Percentiles rank a stretch among this genome's conserved stretches.
Conservation (phyloP, 176 grass and related monocot species). For the Phyllostachys edulis region DNA sequence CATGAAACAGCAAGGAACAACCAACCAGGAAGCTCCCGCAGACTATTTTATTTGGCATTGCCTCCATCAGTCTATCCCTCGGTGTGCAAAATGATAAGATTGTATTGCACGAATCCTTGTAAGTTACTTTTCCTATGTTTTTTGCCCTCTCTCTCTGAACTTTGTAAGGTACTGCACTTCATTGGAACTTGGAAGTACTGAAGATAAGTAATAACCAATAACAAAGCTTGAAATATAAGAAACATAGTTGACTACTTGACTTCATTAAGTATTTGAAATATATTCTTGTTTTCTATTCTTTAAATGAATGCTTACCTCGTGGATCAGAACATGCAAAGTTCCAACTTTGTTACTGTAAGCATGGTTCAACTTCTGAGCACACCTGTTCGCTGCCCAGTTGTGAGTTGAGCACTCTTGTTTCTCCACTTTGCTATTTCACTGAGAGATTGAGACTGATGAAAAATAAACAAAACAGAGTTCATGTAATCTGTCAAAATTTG, state of each 20-base stretch:
- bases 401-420: neutral
- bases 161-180: neutral
- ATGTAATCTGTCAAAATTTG: neutral
- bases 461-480: neutral
- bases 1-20: constrained; percentile 59
- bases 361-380: neutral
- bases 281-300: neutral
- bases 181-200: constrained; percentile 14
- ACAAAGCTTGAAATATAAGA: neutral
- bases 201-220: neutral
- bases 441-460: neutral
- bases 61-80: constrained; percentile 91
- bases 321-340: neutral
- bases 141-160: neutral
- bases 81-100: constrained; percentile 95
- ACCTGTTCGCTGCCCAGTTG: neutral
- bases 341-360: neutral
- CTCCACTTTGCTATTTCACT: constrained; percentile 1
- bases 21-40: constrained; percentile 58
- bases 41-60: constrained; percentile 95
- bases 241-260: neutral
- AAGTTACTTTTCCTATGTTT: constrained; percentile 16
- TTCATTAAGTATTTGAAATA: neutral
- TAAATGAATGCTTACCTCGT: neutral
- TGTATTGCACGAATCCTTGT: constrained; percentile 88